Base-by-base conservation (phyloP, 257 asterid species). In the Hygrophila difformis region DNA sequence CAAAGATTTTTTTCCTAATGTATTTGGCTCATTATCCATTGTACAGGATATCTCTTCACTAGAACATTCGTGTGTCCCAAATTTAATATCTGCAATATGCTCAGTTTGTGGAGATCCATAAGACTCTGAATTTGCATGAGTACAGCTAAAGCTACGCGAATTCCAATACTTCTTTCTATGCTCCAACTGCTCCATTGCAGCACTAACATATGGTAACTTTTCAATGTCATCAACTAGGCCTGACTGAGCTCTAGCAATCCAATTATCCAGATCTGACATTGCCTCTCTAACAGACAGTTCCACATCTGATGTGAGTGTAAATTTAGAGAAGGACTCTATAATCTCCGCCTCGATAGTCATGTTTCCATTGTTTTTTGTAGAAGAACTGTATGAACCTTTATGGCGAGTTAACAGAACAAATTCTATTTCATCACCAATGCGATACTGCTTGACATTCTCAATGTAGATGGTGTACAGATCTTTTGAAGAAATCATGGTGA, bases 241-340 rank as follows among this genome's bases (percentile, higher is more conserved):
- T 1, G 98, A 85, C 38, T 89, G 80, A 19, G 88, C 92, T 72
- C 78, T 77, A 48, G 96, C 98, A 61, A 89, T 71, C 98, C 98
- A 89, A 64, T 83, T 64, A 69, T 89, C 94, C 9, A 89, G 77
- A 70, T 82, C 82, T 13, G 87, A 63, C 78, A 85, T 69, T 23
- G 98, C 91, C 59, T 79, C 80, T 64, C 93, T 72, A 43, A 89
- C 81, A 50, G 96, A 79, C 29, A 82, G 64, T 60, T 77, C 85
- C 47, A 85, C 91, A 69, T 89, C 96, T n/a, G 93, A 73, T 43
- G 96, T 85, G 65, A 82, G 69, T 16, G 79, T 79, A 70, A 89
- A 82, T 69, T 85, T 89, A 3, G 94, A 73, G 64, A 85, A 85
- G 21, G 76, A 69, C 67, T 77, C 78, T 41, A 69, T 53, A 62